Evolutionary conservation across 2,329 filamentous ascomycete species (phyloP).

Genomic region (Hypoxylon sp.): DNA sequence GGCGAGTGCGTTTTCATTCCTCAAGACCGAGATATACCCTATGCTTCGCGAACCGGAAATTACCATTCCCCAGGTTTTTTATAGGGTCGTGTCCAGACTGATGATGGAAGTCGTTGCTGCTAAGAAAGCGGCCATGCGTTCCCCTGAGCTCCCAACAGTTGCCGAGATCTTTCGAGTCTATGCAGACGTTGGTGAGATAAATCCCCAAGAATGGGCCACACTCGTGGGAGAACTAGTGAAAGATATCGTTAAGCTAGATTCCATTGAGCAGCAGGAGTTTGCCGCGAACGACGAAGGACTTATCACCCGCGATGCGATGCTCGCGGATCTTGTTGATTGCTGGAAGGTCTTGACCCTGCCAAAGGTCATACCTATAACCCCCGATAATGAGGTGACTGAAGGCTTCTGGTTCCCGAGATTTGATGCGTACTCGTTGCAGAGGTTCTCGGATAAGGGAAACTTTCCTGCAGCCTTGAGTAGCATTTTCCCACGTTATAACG

Average conservation of each 20-base stretch:
- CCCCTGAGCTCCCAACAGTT: conserved; percentile 55
- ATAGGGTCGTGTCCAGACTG: conserved; percentile 50
- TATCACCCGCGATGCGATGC: conserved; percentile 52
- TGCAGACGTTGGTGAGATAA: conserved; percentile 55
- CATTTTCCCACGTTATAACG: conserved; percentile 56
- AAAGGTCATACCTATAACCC: conserved; percentile 28
- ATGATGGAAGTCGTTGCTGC: conserved; percentile 54
- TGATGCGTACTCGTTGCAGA: conserved; percentile 43
- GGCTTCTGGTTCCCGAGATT: conserved; percentile 53
- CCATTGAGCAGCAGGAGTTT: conserved; percentile 48
- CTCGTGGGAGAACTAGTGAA: conserved; percentile 56
- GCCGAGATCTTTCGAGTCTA: conserved; percentile 57
- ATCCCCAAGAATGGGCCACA: conserved; percentile 54
- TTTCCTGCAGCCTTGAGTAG: conserved; percentile 53
- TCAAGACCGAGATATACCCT: conserved; percentile 53
- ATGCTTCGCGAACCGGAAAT: conserved; percentile 46
- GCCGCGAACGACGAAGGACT: conserved; percentile 52
- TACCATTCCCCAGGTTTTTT: conserved; percentile 54
- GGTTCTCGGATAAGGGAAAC: conserved; percentile 43
- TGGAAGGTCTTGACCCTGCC: conserved; percentile 60
- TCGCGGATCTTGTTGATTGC: conserved; percentile 59
- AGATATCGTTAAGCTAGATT: conserved; percentile 52
- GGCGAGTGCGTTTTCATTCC: conserved; percentile 46
- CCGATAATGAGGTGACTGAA: conserved; percentile 45
- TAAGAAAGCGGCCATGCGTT: conserved; percentile 54